Evolutionary conservation across 2,329 filamentous ascomycete species (phyloP).

Genomic region (Penicillium rolfsii): DNA sequence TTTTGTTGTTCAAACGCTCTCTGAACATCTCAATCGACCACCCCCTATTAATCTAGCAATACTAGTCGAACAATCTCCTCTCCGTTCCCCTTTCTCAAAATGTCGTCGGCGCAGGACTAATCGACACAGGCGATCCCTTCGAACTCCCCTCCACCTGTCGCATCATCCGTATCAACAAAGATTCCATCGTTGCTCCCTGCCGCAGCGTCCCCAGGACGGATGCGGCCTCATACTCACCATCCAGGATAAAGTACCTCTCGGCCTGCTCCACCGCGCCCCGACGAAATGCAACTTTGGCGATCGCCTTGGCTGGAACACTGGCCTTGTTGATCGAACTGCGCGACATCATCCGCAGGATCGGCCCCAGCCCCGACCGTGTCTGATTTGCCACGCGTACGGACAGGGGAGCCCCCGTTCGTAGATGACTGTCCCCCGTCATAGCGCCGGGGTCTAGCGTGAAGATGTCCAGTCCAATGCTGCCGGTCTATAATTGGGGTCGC

Average conservation of each 20-base stretch:
- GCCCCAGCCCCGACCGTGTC: conserved; percentile 39
- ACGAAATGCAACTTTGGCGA: conserved; percentile 42
- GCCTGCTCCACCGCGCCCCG: conserved; percentile 34
- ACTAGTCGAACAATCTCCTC: neutral
- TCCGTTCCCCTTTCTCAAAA: conserved; percentile 6
- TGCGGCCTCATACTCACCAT: conserved; percentile 41
- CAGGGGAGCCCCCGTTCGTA: conserved; percentile 31
- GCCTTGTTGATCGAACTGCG: conserved; percentile 41
- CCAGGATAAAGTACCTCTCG: conserved; percentile 41
- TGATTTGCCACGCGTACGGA: conserved; percentile 38
- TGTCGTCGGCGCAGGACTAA: conserved; percentile 28
- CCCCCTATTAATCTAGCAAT: neutral
- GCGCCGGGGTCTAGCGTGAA: conserved; percentile 42
- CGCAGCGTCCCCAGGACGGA: conserved; percentile 39
- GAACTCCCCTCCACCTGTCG: conserved; percentile 34
- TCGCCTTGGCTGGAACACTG: conserved; percentile 40
- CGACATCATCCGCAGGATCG: conserved; percentile 40
- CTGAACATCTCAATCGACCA: neutral
- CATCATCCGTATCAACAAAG: conserved; percentile 36
- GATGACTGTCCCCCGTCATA: conserved; percentile 32
- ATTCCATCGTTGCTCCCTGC: conserved; percentile 34
- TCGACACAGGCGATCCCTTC: conserved; percentile 34
- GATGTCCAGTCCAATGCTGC: conserved; percentile 41
- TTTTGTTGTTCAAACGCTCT: neutral
- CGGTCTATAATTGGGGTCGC: conserved; percentile 29